A percentile compares a stretch with the other conserved stretches of the same genome.
Evolutionary conservation across 148 eudicot species (phyloP).

Genomic region (Chenopodium quinoa): DNA sequence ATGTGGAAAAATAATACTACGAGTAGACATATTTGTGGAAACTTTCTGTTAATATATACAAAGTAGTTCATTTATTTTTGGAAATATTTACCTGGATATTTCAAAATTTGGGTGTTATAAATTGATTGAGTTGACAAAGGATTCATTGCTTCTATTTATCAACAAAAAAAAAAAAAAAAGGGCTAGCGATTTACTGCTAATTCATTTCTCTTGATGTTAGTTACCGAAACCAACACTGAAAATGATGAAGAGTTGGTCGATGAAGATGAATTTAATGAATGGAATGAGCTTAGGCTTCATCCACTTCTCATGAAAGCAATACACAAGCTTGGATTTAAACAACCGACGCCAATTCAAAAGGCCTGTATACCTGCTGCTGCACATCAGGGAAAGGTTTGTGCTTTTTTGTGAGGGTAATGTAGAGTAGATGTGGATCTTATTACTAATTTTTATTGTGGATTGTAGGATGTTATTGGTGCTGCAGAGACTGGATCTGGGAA

Average conservation of each 20-base stretch:
- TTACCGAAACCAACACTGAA: slow-evolving; percentile 32
- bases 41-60: background rate
- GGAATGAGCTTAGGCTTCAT: slow-evolving; percentile 95
- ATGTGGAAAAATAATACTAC: background rate
- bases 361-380: slow-evolving; percentile 96
- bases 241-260: slow-evolving; percentile 47
- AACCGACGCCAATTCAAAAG: slow-evolving; percentile 94
- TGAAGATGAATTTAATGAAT: slow-evolving; percentile 65
- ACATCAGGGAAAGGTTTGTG: slow-evolving; percentile 92
- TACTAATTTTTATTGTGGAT: slow-evolving; percentile 16
- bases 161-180: background rate
- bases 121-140: background rate
- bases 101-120: background rate
- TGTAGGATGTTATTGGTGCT: slow-evolving; percentile 94
- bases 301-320: slow-evolving; percentile 76
- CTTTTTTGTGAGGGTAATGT: background rate
- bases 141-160: background rate
- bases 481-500: slow-evolving; percentile 99
- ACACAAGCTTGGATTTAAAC: slow-evolving; percentile 75
- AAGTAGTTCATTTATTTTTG: no score
- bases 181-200: background rate
- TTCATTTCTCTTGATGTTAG: slow-evolving; percentile 26
- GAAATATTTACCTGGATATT: background rate
- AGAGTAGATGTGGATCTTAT: background rate
- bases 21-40: background rate